phyloP scores from a whole-genome alignment of 2,329 filamentous ascomycete species.

The Aspergillus arachidicola region DNA sequence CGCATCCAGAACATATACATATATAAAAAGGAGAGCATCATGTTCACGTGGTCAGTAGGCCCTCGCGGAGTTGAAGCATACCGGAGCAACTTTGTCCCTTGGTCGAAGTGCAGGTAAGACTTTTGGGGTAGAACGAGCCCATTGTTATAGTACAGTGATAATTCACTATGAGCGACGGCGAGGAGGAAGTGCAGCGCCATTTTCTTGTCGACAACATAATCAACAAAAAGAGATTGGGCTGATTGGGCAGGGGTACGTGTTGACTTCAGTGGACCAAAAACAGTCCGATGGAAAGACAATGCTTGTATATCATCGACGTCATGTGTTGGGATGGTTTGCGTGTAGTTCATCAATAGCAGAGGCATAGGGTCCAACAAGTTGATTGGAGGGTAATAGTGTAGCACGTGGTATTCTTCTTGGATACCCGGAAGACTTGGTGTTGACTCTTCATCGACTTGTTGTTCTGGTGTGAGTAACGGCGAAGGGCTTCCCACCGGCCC shows the following conservation, averaged over 20 bases:
- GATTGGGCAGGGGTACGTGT: slow-evolving; percentile 9
- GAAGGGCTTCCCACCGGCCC: not conserved
- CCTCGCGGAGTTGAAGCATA: slow-evolving; percentile 3
- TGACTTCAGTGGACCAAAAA: slow-evolving; percentile 14
- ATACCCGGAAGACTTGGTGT: not conserved
- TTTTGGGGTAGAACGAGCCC: slow-evolving; percentile 7
- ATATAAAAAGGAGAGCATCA: slow-evolving; percentile 17
- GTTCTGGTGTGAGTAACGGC: not conserved
- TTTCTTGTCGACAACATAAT: slow-evolving; percentile 6
- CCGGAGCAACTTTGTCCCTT: slow-evolving; percentile 10
- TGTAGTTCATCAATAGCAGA: not conserved
- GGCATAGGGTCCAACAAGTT: not conserved
- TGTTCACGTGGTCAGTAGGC: slow-evolving; percentile 12
- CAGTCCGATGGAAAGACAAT: slow-evolving; percentile 10
- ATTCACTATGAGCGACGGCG: slow-evolving; percentile 15
- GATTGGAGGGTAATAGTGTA: not conserved
- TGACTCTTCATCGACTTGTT: not conserved
- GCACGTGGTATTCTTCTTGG: not conserved
- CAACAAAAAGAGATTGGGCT: slow-evolving; percentile 9
- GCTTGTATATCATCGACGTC: slow-evolving; percentile 13
- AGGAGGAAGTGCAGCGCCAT: slow-evolving; percentile 17
- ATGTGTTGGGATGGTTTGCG: not conserved
- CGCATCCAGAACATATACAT: slow-evolving; percentile 19
- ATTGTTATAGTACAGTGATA: slow-evolving; percentile 10
- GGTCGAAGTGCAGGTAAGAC: slow-evolving; percentile 9